Evolutionary conservation across 2,329 filamentous ascomycete species (phyloP).

Genomic region (Apiospora pterosperma): DNA sequence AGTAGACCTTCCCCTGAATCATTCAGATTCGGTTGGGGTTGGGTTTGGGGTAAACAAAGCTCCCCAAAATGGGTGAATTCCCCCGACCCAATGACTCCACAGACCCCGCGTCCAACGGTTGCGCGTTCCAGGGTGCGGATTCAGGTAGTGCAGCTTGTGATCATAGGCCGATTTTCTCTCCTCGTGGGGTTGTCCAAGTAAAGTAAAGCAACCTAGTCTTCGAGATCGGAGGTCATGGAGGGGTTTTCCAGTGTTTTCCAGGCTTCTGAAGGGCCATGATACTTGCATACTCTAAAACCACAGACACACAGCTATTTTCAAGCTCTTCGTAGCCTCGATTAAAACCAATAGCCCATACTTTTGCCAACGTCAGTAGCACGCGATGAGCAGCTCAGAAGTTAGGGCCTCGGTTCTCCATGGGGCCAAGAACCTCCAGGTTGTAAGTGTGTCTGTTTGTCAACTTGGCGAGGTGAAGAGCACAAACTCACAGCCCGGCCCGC

Average conservation of each 20-base stretch:
- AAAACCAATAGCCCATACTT: neutral
- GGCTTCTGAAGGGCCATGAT: neutral
- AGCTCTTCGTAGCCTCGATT: neutral
- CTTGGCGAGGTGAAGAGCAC: no score
- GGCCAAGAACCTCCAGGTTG: conserved; percentile 46
- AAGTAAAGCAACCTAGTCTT: no score
- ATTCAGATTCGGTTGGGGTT: no score
- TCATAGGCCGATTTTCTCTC: neutral
- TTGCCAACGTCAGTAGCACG: neutral
- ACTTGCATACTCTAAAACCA: no score
- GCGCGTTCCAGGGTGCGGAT: neutral
- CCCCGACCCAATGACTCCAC: neutral
- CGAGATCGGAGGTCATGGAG: neutral
- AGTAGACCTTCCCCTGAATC: no score
- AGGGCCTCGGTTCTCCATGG: conserved; percentile 54
- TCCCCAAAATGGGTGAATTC: neutral
- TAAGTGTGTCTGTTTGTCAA: conserved; percentile 24
- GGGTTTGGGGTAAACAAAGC: neutral
- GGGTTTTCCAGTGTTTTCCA: neutral
- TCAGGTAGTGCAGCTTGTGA: neutral
- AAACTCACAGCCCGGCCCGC: neutral
- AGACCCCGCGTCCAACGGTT: neutral
- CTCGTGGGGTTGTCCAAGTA: neutral
- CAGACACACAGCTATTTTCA: neutral
- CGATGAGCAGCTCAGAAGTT: conserved; percentile 26